Conservation (phyloP, 305 asterid species). For the Rubia tinctorum region DNA sequence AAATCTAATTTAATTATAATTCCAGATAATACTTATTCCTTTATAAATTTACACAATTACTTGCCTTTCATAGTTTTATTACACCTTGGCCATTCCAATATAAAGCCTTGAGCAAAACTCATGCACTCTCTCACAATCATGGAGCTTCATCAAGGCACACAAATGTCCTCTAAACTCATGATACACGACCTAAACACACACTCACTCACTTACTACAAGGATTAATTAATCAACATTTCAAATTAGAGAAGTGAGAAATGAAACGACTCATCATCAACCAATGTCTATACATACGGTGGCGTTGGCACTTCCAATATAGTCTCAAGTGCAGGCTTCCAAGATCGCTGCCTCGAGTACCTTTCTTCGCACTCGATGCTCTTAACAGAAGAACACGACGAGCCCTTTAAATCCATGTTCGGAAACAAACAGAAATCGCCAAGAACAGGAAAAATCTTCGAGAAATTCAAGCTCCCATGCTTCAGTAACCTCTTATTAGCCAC, state of each 20-base stretch:
- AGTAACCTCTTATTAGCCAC: slow-evolving; percentile 31
- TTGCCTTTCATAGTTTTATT: not conserved
- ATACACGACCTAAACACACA: slow-evolving; percentile 11
- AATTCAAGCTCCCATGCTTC: slow-evolving; percentile 33
- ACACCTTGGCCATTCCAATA: no score
- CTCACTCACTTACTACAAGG: not conserved
- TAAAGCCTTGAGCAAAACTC: no score
- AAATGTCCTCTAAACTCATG: slow-evolving; percentile 8
- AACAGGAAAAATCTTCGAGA: slow-evolving; percentile 58
- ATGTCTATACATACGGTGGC: slow-evolving; percentile 26
- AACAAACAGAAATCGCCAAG: slow-evolving; percentile 46
- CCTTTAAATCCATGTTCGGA: slow-evolving; percentile 26
- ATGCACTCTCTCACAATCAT: not conserved
- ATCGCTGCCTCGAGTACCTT: slow-evolving; percentile 50
- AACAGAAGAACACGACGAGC: slow-evolving; percentile 8
- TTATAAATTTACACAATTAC: not conserved
- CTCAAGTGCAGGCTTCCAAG: slow-evolving; percentile 75
- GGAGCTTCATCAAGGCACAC: not conserved
- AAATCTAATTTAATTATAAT: no score
- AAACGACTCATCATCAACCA: not conserved
- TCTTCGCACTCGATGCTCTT: slow-evolving; percentile 14
- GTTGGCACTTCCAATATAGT: slow-evolving; percentile 66
- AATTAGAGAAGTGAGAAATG: not conserved
- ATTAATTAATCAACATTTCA: not conserved
- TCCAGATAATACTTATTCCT: no score